Evolutionary conservation across 2,329 filamentous ascomycete genomes (phyloP), one percentile per base, ranked within the genome.

Genomic region (Colletotrichum neosansevieriae): DNA sequence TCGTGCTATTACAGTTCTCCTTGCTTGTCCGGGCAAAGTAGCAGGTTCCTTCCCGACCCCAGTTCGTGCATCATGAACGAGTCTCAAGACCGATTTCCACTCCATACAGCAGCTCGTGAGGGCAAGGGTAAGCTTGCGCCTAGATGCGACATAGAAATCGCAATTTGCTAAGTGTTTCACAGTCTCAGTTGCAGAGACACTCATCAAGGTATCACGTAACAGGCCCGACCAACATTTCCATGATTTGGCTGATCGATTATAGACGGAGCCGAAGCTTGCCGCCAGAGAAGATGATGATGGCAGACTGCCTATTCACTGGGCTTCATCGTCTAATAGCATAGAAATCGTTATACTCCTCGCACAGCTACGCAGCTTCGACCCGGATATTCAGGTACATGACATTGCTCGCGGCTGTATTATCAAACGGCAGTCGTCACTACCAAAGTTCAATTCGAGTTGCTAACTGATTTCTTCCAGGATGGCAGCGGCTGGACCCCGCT

Each of bases 221-320:
- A 24, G 4, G 24, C 24, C 24, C 24, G 24, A 24, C 24, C 5
- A 24, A 5, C 24, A 24, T 4, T 24, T 24, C 24, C 24, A 24
- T 76, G 24, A 44, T 40, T 15, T 51, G 19, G 19, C 7, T 12
- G 34, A 38, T 5, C 32, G 47, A 4, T 13, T 32, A 10, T 63
- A 95, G 91, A 89, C 90, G 72, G 94, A 97, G 75, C 90, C 92
- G 2, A 94, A 92, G 75, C 87, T 97, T 44, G 90, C 93, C 29
- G 85, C 82, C 53, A 80, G 80, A 66, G 89, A 90, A 74, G 96
- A 99, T 75, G 91, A 93, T 56, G 96, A 99, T 78, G 93, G 94
- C 15, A 92, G 96, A 50, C 88, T 97, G 42, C 91, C 96, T 2
- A 89, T 98, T 65, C 96, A 99, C 84, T 99, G 96, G 96, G 95